Evolutionary conservation across 345 rosid species (phyloP).

Genomic region (Hypericum perforatum): DNA sequence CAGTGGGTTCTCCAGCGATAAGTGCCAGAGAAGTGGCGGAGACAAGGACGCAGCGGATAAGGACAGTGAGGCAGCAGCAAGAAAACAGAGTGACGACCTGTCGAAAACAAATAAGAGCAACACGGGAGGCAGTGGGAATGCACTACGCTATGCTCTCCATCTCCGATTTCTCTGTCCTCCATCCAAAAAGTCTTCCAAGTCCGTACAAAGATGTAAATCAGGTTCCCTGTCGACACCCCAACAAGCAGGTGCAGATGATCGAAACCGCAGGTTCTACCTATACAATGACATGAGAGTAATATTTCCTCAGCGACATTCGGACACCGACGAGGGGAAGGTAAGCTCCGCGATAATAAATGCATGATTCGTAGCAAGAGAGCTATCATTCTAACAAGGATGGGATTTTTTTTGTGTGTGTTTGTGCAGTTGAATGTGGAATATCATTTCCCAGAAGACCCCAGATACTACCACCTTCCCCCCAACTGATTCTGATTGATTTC

Average conservation of each 20-base stretch:
- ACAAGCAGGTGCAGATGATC: constrained; percentile 29
- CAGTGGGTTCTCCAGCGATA: constrained; percentile 15
- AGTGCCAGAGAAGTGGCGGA: constrained; percentile 15
- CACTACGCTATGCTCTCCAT: constrained; percentile 83
- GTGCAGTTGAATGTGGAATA: constrained; percentile 84
- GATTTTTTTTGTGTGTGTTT: constrained; percentile 9
- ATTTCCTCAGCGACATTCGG: constrained; percentile 93
- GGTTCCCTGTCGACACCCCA: constrained; percentile 28
- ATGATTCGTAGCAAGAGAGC: neutral
- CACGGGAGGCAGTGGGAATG: constrained; percentile 41
- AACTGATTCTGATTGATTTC: too few relatives aligned
- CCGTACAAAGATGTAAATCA: constrained; percentile 37
- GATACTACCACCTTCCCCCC: constrained; percentile 58
- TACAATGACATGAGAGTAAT: constrained; percentile 81
- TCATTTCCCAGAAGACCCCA: constrained; percentile 80
- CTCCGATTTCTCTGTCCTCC: constrained; percentile 71
- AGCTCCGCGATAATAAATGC: constrained; percentile 10
- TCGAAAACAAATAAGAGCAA: constrained; percentile 42
- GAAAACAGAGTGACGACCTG: constrained; percentile 27
- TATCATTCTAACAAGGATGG: constrained; percentile 4
- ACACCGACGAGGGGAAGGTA: constrained; percentile 97
- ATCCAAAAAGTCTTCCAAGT: constrained; percentile 46
- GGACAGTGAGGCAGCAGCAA: constrained; percentile 11
- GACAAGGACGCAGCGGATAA: constrained; percentile 17
- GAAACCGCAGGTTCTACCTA: constrained; percentile 64